Evolutionary conservation across 352 stramenopile species (phyloP).

Genomic region (Aphanomyces astaci): DNA sequence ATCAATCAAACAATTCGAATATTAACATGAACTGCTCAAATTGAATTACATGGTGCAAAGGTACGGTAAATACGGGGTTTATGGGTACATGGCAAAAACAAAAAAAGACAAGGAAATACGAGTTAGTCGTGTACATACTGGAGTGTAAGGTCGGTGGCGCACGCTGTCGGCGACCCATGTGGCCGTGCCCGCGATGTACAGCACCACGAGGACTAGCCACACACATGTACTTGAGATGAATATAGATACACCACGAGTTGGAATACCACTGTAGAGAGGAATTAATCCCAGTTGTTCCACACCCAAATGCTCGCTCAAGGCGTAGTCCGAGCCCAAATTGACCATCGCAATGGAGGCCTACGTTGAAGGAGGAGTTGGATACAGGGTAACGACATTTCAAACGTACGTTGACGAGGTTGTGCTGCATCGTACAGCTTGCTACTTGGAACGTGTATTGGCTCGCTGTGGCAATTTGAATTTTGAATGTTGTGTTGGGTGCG

Average conservation of each 20-base stretch:
- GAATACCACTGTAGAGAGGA: conserved; percentile 51
- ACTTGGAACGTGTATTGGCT: conserved; percentile 57
- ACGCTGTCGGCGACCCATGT: conserved; percentile 48
- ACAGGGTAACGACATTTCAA: neutral
- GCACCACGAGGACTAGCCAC: conserved; percentile 34
- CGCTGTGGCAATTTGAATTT: conserved; percentile 30
- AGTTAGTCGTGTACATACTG: conserved; percentile 28
- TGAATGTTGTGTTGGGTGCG: neutral
- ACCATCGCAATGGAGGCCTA: conserved; percentile 32
- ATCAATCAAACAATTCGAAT: too few relatives aligned
- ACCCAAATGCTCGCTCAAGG: conserved; percentile 49
- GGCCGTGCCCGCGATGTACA: conserved; percentile 35
- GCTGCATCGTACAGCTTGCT: conserved; percentile 44
- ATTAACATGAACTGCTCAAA: too few relatives aligned
- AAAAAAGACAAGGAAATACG: neutral
- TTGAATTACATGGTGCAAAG: too few relatives aligned
- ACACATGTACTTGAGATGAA: too few relatives aligned
- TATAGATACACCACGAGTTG: too few relatives aligned
- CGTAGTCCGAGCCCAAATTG: conserved; percentile 44
- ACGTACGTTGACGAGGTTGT: conserved; percentile 35
- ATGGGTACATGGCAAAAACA: too few relatives aligned
- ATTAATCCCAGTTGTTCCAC: conserved; percentile 51
- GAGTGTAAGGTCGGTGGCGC: conserved; percentile 31
- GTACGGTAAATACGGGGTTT: too few relatives aligned
- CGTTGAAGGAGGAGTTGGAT: neutral